A percentile compares a stretch with the other conserved stretches of the same genome.
Conservation (phyloP, 495 filamentous ascomycete genomes). For the Durotheca rogersii region DNA sequence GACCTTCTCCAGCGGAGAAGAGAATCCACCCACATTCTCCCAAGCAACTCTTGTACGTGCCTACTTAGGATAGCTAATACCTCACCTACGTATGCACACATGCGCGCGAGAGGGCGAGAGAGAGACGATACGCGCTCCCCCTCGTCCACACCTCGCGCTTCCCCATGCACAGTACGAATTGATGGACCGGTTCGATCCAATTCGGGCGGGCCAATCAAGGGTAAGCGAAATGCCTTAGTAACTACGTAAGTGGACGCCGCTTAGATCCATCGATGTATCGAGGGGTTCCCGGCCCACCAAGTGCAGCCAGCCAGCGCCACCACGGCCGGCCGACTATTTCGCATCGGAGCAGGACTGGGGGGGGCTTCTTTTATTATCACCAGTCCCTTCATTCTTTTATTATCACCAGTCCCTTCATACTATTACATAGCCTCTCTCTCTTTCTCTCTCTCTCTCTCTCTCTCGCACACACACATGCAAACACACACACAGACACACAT, state of each 20-base stretch:
- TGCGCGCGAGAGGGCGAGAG: too few species aligned
- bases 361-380: too few species aligned
- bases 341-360: constrained; percentile 15
- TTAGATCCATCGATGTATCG: constrained; percentile 20
- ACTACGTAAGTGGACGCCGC: constrained; percentile 25
- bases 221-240: not conserved
- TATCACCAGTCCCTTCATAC: too few species aligned
- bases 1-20: not conserved
- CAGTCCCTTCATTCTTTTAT: too few species aligned
- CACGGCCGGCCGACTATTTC: constrained; percentile 23
- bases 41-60: not conserved
- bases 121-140: too few species aligned
- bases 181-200: constrained; percentile 8
- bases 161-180: constrained; percentile 25
- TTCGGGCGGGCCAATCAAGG: constrained; percentile 11
- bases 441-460: too few species aligned
- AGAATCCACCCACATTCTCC: not conserved
- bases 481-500: not conserved
- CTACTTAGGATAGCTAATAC: too few species aligned
- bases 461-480: too few species aligned
- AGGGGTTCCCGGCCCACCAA: constrained; percentile 27
- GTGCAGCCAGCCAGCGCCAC: constrained; percentile 14
- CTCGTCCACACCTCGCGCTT: not conserved
- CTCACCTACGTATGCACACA: too few species aligned
- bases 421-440: too few species aligned